Base-by-base conservation (phyloP, 1,139 yeast species). In the Candida sp. region DNA sequence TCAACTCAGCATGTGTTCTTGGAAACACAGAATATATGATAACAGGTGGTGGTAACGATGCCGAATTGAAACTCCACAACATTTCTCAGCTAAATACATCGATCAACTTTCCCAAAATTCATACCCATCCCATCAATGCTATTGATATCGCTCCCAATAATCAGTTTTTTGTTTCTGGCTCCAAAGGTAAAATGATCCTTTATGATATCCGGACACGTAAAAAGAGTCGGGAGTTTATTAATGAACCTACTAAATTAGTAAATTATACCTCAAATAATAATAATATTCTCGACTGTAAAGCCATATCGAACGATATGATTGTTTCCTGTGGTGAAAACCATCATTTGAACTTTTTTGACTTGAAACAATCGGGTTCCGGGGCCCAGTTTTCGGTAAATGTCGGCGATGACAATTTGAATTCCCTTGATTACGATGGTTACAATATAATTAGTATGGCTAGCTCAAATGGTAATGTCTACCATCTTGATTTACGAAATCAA, bases 351-450 rank as follows among this genome's bases (percentile, higher is more conserved):
- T 42, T 52, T 21, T 46, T 44, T 41, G 56, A 52, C 38, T 39
- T 50, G 29, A 34, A 54, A 40, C 47, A 37, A 29, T 19, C 41
- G 15, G 39, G 48, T 19, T 35, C 30, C 5, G 38, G 27, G 37
- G 47, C 54, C 21, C 43, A 49, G 15, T 41, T 43, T 37, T 40
- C 48, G 23, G 22, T 51, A 11, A 50, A 52, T 36, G 41, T 61
- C 32, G 64, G 70, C 6, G 49, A 53, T 21, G 69, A 63, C 44
- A 63, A 58, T 43, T 47, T 66, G 46, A 63, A 60, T 40, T 46
- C 60, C 8, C 35, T 64, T 29, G 59, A 54, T 30, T 58, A 44
- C 44, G 43, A 44, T 21, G 41, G 39, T 11, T 32, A 25, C 9
- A 25, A 42, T n/a, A 30, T 51, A 12, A 33, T 46, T 3, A 40